Percentiles rank a stretch among this genome's conserved stretches.
Conservation (phyloP, 805 yeast species). For the Candida peoriensis region DNA sequence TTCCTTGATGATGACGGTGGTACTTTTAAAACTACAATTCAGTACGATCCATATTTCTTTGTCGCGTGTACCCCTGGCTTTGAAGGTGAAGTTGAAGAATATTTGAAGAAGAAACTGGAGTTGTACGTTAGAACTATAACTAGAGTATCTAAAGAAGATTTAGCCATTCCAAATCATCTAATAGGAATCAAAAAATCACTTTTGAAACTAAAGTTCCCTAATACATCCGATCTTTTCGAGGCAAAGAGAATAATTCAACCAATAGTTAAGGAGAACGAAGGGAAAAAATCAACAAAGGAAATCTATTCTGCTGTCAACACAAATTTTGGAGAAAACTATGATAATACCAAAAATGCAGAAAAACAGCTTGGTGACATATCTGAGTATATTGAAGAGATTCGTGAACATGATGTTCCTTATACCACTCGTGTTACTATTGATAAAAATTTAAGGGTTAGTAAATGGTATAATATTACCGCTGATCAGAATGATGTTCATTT, state of each 20-base stretch:
- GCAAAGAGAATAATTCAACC: constrained; percentile 72
- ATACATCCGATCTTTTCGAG: constrained; percentile 63
- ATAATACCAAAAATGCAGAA: constrained; percentile 10
- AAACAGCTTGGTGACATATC: constrained; percentile 45
- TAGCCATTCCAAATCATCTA: constrained; percentile 79
- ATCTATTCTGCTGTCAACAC: constrained; percentile 53
- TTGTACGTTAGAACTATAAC: constrained; percentile 49
- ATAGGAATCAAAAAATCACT: constrained; percentile 66
- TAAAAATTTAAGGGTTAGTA: constrained; percentile 80
- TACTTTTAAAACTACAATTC: constrained; percentile 78
- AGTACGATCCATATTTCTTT: constrained; percentile 83
- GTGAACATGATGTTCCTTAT: constrained; percentile 95
- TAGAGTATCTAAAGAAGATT: constrained; percentile 69
- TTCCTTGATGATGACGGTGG: constrained; percentile 97
- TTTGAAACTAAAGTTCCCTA: constrained; percentile 67
- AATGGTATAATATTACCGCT: constrained; percentile 85
- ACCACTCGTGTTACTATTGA: constrained; percentile 97
- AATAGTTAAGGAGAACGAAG: constrained; percentile 60
- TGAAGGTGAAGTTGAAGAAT: constrained; percentile 77
- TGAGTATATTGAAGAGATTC: constrained; percentile 66
- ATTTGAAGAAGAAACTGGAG: constrained; percentile 63
- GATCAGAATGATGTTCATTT: constrained; percentile 49
- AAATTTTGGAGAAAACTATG: constrained; percentile 23
- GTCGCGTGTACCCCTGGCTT: constrained; percentile 55
- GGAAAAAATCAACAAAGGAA: constrained; percentile 57